Conservation (phyloP, 306 rosid genomes). For the Sicyos edulis region DNA sequence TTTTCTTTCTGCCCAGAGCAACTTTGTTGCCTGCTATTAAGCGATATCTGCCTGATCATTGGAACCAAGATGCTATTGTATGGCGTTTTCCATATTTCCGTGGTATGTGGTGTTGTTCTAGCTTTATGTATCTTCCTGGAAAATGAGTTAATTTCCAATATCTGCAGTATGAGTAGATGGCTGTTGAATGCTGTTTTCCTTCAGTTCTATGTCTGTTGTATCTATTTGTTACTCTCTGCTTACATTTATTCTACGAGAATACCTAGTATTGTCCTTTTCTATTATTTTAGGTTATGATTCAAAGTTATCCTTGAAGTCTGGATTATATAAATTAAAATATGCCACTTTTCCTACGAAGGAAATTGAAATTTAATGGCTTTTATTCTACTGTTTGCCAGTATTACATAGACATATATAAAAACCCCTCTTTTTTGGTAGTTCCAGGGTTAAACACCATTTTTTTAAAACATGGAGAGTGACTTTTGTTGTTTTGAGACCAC, state of each 20-base stretch:
- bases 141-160: not conserved
- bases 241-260: not conserved
- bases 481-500: not conserved
- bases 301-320: not conserved
- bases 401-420: too few species aligned
- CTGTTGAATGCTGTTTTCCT: not conserved
- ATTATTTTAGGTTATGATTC: not conserved
- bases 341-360: not conserved
- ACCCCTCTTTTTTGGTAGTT: not conserved
- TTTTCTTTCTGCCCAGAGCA: slow-evolving; percentile 56
- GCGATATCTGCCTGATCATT: slow-evolving; percentile 63
- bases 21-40: slow-evolving; percentile 79
- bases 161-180: not conserved
- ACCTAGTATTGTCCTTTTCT: not conserved
- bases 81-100: slow-evolving; percentile 92
- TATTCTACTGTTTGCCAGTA: too few species aligned
- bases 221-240: not conserved
- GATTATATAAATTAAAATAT: not conserved
- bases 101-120: slow-evolving; percentile 45
- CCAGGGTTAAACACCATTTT: not conserved
- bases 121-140: not conserved
- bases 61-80: slow-evolving; percentile 57
- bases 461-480: not conserved
- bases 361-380: not conserved
- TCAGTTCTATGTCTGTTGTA: not conserved